Evolutionary conservation across 768 basidiomycete genomes (phyloP).

Genomic region (Russula brevipes): DNA sequence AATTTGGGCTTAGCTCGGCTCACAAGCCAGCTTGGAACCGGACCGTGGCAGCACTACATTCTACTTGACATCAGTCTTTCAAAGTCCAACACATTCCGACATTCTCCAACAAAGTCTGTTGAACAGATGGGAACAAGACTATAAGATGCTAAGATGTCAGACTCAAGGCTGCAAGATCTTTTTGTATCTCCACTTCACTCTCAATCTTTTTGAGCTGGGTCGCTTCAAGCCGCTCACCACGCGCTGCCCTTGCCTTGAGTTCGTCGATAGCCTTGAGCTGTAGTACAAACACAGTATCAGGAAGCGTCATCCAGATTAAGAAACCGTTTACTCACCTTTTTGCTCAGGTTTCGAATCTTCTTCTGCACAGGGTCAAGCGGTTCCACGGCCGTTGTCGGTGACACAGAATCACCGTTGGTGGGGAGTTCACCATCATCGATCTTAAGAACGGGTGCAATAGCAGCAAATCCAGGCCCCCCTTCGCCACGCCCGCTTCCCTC

Average conservation of each 20-base stretch:
- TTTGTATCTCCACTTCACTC: slow-evolving; percentile 75
- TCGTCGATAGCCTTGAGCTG: slow-evolving; percentile 99
- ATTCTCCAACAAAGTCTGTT: too few species aligned
- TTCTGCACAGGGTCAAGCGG: slow-evolving; percentile 78
- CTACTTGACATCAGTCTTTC: too few species aligned
- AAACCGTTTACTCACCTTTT: slow-evolving; percentile 62
- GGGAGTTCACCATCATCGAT: slow-evolving; percentile 26
- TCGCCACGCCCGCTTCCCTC: slow-evolving; percentile 33
- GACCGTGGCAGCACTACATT: too few species aligned
- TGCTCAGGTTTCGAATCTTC: slow-evolving; percentile 90
- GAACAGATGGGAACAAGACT: too few species aligned
- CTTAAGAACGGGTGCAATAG: slow-evolving; percentile 38
- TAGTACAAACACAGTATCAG: slow-evolving; percentile 10
- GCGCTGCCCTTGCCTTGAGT: slow-evolving; percentile 84
- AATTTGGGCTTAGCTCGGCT: too few species aligned
- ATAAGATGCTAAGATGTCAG: background rate
- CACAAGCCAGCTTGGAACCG: too few species aligned
- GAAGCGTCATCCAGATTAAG: background rate
- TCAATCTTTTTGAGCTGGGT: slow-evolving; percentile 98
- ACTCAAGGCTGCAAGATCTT: slow-evolving; percentile 55
- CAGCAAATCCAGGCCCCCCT: slow-evolving; percentile 27
- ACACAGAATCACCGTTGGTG: slow-evolving; percentile 35
- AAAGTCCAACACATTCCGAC: too few species aligned
- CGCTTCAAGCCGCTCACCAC: slow-evolving; percentile 88
- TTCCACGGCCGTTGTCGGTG: slow-evolving; percentile 52